Conservation (phyloP, 1,284 basidiomycete species). For the Hypsizygus ulmarius region DNA sequence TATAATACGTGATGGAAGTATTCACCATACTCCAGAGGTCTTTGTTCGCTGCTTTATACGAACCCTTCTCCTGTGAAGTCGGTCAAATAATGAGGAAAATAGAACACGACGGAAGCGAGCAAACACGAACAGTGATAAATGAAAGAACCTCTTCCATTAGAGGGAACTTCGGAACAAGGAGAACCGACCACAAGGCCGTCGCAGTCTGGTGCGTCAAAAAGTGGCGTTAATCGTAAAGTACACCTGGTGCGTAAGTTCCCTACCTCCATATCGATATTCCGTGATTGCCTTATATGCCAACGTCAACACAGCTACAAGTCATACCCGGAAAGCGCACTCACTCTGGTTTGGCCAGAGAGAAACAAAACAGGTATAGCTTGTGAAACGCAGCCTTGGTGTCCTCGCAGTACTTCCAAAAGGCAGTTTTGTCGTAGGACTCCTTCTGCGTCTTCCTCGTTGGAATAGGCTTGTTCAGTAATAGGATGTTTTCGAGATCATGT, state of each 20-base stretch:
- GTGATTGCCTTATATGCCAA: conserved; percentile 46
- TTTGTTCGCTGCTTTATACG: conserved; percentile 74
- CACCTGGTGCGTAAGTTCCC: conserved; percentile 14
- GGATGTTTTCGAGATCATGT: conserved; percentile 58
- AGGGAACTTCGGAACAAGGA: conserved; percentile 61
- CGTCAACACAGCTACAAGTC: not conserved
- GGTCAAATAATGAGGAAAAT: conserved; percentile 4
- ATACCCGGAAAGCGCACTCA: conserved; percentile 34
- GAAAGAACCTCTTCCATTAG: conserved; percentile 58
- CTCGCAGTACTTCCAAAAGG: conserved; percentile 48
- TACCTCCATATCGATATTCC: conserved; percentile 80
- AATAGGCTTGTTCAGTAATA: conserved; percentile 49
- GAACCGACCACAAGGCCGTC: conserved; percentile 69
- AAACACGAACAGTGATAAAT: conserved; percentile 57
- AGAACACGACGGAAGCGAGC: not conserved
- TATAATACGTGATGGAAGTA: conserved; percentile 13
- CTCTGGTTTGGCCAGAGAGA: conserved; percentile 65
- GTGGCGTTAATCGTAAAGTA: not conserved
- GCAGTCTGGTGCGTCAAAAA: conserved; percentile 48
- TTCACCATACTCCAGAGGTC: conserved; percentile 83
- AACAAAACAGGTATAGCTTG: conserved; percentile 68
- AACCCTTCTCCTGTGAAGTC: conserved; percentile 49
- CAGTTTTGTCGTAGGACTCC: conserved; percentile 55
- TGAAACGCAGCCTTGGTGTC: conserved; percentile 53
- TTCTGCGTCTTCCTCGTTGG: conserved; percentile 37